Evolutionary conservation across 768 basidiomycete genomes (phyloP).

Genomic region (Lactarius trivialis): DNA sequence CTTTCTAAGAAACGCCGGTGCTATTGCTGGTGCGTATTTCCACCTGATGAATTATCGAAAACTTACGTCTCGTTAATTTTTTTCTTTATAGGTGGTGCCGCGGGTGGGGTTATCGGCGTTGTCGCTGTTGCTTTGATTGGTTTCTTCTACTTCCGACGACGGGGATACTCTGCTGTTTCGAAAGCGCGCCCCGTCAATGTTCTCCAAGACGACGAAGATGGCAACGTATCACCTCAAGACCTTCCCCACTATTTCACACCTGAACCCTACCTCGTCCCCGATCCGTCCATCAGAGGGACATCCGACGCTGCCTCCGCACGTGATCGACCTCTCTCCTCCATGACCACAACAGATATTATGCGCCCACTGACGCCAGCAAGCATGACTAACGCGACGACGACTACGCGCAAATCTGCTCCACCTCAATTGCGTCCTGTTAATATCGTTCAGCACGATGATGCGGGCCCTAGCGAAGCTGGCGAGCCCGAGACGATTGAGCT

Average conservation of each 20-base stretch:
- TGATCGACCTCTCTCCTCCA: constrained; percentile 20
- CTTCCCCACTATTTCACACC: constrained; percentile 69
- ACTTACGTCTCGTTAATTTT: not conserved
- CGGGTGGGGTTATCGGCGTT: constrained; percentile 51
- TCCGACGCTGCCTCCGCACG: constrained; percentile 31
- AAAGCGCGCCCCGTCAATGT: constrained; percentile 64
- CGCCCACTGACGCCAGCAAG: constrained; percentile 25
- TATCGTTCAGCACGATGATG: constrained; percentile 81
- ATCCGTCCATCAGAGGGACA: constrained; percentile 44
- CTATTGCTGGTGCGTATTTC: constrained; percentile 15
- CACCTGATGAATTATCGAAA: not conserved
- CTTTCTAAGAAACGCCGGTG: constrained; percentile 8
- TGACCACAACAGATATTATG: constrained; percentile 6
- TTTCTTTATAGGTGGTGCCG: constrained; percentile 48
- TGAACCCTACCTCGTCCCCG: constrained; percentile 68
- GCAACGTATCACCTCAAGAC: constrained; percentile 42
- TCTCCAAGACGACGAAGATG: constrained; percentile 48
- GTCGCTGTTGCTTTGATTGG: constrained; percentile 37
- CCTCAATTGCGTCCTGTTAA: constrained; percentile 64
- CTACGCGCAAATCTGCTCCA: constrained; percentile 41
- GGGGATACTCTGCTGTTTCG: constrained; percentile 32
- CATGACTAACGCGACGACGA: constrained; percentile 28
- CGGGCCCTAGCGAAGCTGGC: constrained; percentile 47
- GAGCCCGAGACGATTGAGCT: constrained; percentile 73
- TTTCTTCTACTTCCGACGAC: constrained; percentile 47